Base-by-base conservation (phyloP, 1,284 basidiomycete genomes). In the Melampsora larici-populina region DNA sequence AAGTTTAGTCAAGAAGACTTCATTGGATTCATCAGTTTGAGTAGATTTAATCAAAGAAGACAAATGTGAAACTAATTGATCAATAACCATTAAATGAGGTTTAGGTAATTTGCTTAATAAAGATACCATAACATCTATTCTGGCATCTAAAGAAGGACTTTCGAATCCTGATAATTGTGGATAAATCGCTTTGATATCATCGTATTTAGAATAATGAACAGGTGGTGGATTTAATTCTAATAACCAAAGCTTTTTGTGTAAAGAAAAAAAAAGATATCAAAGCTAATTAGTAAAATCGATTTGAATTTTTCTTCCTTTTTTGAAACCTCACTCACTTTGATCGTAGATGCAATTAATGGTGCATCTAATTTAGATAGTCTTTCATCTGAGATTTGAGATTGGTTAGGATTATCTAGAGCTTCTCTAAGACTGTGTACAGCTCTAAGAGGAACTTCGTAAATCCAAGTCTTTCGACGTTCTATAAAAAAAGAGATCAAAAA, bases 141-240 rank as follows among this genome's bases (percentile, higher is more conserved):
- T 46, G 5, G 65, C 73, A 29, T 75, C 73, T 4, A 75, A 46
- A 21, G 73, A 29, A 31, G 63, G 43, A 24, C 49, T 60, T 24
- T 75, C 49, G 29, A 48, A 46, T 33, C 63, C 73, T 31, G 71
- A 60, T 65, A 60, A 43, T 48, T 75, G 73, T 18, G 73, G 73
- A 51, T 75, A 75, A 24, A 75, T 68, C 33, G 73, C 73, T 63
- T 68, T 66, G 13, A 75, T 64, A 75, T 75, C 73, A 58, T 75
- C 73, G 51, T 75, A 75, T 33, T 64, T 33, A 33, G 73, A 75
- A 29, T 26, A 67, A 33, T 58, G 73, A 13, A 75, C 64, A 6
- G 73, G 73, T n/a, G 73, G 64, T 68, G 73, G 73, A 67, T 75
- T 43, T 6, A 75, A 48, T 66, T 75, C 73, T 2, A 75, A 64